Evolutionary conservation across 768 basidiomycete species (phyloP).

Genomic region (Psilocybe tampanensis): DNA sequence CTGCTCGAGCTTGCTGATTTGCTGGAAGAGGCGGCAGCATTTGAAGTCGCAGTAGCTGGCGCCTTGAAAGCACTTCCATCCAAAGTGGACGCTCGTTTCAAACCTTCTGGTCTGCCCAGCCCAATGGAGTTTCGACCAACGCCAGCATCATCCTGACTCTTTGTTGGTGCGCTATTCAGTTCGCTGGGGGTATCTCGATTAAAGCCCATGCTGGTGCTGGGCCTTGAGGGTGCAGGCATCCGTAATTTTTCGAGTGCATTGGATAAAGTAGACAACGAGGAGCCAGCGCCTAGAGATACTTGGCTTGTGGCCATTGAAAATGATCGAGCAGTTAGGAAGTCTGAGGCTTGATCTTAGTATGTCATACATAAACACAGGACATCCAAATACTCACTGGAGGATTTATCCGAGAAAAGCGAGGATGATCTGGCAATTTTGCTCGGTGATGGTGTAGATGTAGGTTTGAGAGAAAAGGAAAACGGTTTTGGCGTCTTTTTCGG

Average conservation of each 20-base stretch:
- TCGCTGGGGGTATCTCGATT: conserved; percentile 37
- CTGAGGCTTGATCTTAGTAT: conserved; percentile 10
- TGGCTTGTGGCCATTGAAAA: conserved; percentile 24
- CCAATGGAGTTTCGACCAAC: conserved; percentile 21
- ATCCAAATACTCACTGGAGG: conserved; percentile 27
- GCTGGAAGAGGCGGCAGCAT: conserved; percentile 13
- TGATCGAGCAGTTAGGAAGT: conserved; percentile 22
- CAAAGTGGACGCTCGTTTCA: conserved; percentile 26
- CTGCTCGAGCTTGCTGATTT: conserved; percentile 3
- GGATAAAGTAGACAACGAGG: conserved; percentile 65
- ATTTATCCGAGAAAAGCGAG: conserved; percentile 28
- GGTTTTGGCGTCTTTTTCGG: conserved; percentile 4
- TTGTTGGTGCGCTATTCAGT: conserved; percentile 15
- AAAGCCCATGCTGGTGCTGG: conserved; percentile 75
- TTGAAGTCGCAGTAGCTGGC: conserved; percentile 1
- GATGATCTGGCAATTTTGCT: conserved; percentile 35
- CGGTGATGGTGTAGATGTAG: conserved; percentile 30
- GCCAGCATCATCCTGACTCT: conserved; percentile 25
- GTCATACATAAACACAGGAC: neutral
- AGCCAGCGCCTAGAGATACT: conserved; percentile 28
- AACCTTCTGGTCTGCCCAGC: conserved; percentile 9
- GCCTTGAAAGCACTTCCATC: conserved; percentile 16
- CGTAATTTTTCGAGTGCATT: conserved; percentile 72
- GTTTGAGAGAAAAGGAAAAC: conserved; percentile 15
- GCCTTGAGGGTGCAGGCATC: conserved; percentile 64